Evolutionary conservation across 345 rosid genomes (phyloP).

Genomic region (Dovyalis caffra): DNA sequence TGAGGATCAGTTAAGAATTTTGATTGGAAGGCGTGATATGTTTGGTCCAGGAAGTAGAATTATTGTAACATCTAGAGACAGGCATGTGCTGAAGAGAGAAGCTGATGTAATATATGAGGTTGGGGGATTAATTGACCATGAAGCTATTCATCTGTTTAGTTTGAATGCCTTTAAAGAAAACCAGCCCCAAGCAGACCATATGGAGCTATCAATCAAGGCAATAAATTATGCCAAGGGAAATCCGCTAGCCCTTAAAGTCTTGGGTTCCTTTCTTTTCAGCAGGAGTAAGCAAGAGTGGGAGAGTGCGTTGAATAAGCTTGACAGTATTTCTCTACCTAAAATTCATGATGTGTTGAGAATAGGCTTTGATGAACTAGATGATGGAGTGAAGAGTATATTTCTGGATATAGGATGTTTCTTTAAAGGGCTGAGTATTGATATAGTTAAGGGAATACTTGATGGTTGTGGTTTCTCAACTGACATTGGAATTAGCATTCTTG

Average conservation of each 20-base stretch:
- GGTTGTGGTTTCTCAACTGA: background rate
- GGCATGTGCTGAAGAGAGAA: background rate
- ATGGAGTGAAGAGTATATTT: background rate
- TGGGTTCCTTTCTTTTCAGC: slow-evolving; percentile 1
- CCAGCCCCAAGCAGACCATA: background rate
- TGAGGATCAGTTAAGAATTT: background rate
- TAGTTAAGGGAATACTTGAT: background rate
- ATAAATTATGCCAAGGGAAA: slow-evolving; percentile 6
- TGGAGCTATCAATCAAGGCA: background rate
- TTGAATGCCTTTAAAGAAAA: slow-evolving; percentile 6
- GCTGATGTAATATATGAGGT: background rate
- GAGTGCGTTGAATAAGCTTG: background rate
- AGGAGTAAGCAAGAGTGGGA: no score
- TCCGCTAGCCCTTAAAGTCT: slow-evolving; percentile 14
- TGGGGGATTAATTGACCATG: background rate
- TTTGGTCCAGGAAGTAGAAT: background rate
- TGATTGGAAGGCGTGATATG: background rate
- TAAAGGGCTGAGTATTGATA: background rate
- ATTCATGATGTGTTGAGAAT: background rate
- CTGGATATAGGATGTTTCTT: slow-evolving; percentile 6
- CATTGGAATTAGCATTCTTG: background rate
- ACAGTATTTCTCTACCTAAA: background rate
- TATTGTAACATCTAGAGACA: background rate
- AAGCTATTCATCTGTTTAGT: slow-evolving; percentile 4
- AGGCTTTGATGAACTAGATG: background rate